phyloP scores from a whole-genome alignment of 257 asterid genomes.

The Anisodus tanguticus region DNA sequence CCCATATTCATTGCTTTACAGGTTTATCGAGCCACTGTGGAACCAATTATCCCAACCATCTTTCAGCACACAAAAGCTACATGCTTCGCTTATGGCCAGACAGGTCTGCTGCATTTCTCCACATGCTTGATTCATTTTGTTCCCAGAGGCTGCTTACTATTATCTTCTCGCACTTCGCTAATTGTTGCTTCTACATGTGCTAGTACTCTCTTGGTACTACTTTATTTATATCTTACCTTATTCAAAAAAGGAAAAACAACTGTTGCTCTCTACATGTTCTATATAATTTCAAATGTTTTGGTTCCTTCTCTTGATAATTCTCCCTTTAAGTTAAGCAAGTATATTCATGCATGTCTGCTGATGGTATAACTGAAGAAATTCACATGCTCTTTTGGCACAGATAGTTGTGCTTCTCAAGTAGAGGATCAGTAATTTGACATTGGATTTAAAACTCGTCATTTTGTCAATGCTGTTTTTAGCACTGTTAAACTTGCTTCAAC shows the following conservation, averaged over 20 bases:
- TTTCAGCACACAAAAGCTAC: constrained; percentile 99
- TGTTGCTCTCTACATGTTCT: background rate
- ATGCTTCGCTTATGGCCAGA: constrained; percentile 99
- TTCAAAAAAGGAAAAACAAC: background rate
- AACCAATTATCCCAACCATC: constrained; percentile 95
- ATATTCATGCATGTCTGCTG: constrained; percentile 7
- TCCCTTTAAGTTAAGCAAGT: background rate
- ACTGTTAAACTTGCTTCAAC: constrained; percentile 19
- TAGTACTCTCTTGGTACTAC: constrained; percentile 13
- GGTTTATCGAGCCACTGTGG: constrained; percentile 94
- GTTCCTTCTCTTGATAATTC: background rate
- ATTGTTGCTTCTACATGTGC: background rate
- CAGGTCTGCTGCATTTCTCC: constrained; percentile 59
- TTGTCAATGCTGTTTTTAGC: background rate
- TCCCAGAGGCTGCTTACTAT: background rate
- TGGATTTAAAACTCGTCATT: background rate
- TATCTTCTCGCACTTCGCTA: background rate
- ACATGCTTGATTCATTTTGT: constrained; percentile 22
- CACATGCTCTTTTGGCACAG: background rate
- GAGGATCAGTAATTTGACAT: constrained; percentile 11
- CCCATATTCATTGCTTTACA: constrained; percentile 41
- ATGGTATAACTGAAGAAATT: background rate
- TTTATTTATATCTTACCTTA: background rate
- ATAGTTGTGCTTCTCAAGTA: constrained; percentile 6
- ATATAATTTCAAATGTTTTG: background rate